phyloP scores from a whole-genome alignment of 129 eudicot species.

The Gnaphalium uliginosum region DNA sequence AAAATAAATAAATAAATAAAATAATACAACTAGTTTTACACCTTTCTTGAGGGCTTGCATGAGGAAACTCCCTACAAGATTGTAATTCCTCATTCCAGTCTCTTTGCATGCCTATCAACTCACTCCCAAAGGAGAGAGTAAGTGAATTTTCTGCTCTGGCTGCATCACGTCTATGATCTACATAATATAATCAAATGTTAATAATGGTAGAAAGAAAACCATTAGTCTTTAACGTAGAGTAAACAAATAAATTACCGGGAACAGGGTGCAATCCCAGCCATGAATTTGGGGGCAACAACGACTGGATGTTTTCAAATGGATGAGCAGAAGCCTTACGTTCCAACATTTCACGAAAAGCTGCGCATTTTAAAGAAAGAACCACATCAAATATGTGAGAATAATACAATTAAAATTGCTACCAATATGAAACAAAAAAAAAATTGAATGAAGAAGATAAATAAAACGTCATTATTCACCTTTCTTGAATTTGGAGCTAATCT shows the following conservation, averaged over 20 bases:
- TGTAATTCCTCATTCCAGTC: slow-evolving; percentile 99
- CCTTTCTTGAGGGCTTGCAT: slow-evolving; percentile 89
- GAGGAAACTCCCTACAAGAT: slow-evolving; percentile 97
- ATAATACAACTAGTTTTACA: slow-evolving; percentile 11
- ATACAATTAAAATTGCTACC: neutral
- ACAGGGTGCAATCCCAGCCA: slow-evolving; percentile 91
- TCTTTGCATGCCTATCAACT: slow-evolving; percentile 98
- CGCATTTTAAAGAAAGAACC: slow-evolving; percentile 19
- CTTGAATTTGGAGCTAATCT: slow-evolving; percentile 88
- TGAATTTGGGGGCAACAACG: slow-evolving; percentile 83
- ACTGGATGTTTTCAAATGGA: slow-evolving; percentile 99
- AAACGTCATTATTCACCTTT: slow-evolving; percentile 55
- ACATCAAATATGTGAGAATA: slow-evolving; percentile 12
- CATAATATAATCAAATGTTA: slow-evolving; percentile 13
- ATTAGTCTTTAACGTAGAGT: neutral
- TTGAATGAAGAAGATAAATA: neutral
- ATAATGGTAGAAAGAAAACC: neutral
- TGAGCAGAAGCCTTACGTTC: slow-evolving; percentile 90
- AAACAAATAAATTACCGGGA: slow-evolving; percentile 58
- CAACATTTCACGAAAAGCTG: slow-evolving; percentile 93
- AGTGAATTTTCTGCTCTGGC: slow-evolving; percentile 93
- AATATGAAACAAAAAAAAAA: neutral
- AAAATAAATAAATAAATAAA: neutral
- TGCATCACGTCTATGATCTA: slow-evolving; percentile 95
- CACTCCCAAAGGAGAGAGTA: slow-evolving; percentile 96